Evolutionary conservation across 139 green algal genomes (phyloP), one percentile per base, ranked within the genome.

Genomic region (Tetraselmis chui): DNA sequence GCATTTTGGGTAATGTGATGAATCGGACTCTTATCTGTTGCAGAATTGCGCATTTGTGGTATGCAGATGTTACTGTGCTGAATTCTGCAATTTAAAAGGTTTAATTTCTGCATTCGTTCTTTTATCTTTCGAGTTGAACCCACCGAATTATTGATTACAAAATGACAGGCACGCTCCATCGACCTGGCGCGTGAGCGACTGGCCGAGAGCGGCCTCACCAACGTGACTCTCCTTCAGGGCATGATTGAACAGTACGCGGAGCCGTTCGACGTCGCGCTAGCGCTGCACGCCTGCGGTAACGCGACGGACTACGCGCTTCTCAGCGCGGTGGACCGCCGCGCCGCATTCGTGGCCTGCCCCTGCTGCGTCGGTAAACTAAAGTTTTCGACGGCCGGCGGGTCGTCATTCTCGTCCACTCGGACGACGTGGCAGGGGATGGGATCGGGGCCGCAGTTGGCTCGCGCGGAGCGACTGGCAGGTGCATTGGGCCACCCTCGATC

Each of bases 351-450:
- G 0, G 87, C 93, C 75, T 91, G 84, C 83, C 92, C 92, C 28
- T 96, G 92, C 81, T 96, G 92, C 82, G 87, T 96, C 18, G 92
- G 92, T 78, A 91, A 90, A 86, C 84, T 95, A 23, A 91, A 93
- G 87, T 93, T 92, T 76, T 91, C 85, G 0, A 29, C 93, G 77
- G 29, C 79, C 0, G 91, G 91, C 1, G 91, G 91, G 31, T 87
- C 79, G 80, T 89, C 82, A 30, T 94, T 94, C 80, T 84, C 79
- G 58, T 23, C 24, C 84, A 90, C 80, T 83, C 82, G 1, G 82
- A 81, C 1, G 30, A 28, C 29, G 31, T 89, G 80, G 83, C 82
- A 1, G 79, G 86, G 0, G 82, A 83, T 31, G 75, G 74, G 30
- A 79, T 45, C 25, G 18, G 26, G 28, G 2, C 26, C 24, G 30